Conservation (phyloP, 208 protist species). For the Crithidia fasciculata region DNA sequence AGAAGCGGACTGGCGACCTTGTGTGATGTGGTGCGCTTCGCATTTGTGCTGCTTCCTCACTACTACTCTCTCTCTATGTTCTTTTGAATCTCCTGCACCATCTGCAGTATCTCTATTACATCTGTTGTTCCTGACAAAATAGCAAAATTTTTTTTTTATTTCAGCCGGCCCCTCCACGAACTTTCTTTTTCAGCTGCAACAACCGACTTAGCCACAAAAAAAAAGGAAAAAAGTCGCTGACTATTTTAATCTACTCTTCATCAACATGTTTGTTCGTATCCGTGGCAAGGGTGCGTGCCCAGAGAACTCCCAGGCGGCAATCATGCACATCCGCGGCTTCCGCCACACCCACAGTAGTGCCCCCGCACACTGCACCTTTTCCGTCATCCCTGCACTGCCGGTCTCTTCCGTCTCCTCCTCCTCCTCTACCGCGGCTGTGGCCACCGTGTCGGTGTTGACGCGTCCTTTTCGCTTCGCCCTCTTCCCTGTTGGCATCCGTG, state of each 20-base stretch:
- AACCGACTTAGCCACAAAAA: slow-evolving; percentile 8
- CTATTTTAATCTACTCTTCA: background rate
- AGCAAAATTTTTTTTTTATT: too few relatives aligned
- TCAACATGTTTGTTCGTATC: slow-evolving; percentile 78
- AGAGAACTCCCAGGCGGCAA: slow-evolving; percentile 84
- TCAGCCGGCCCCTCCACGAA: too few relatives aligned
- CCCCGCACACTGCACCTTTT: slow-evolving; percentile 18
- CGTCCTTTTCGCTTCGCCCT: slow-evolving; percentile 52
- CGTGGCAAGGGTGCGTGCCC: slow-evolving; percentile 78
- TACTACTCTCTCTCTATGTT: too few relatives aligned
- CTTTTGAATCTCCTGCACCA: too few relatives aligned
- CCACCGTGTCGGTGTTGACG: background rate
- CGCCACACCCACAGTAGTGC: slow-evolving; percentile 58
- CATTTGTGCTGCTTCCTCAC: too few relatives aligned
- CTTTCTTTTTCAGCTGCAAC: background rate
- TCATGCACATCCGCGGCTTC: slow-evolving; percentile 83
- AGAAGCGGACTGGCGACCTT: too few relatives aligned
- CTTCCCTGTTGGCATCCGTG: slow-evolving; percentile 69
- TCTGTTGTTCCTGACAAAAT: too few relatives aligned
- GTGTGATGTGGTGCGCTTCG: too few relatives aligned
- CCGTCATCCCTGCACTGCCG: background rate
- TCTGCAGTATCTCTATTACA: too few relatives aligned
- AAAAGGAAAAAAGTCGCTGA: slow-evolving; percentile 14
- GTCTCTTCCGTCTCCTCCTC: background rate
- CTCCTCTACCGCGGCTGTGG: background rate